These are phyloP conservation scores for Penicillium decumbens DNA, from an alignment of 2,329 filamentous ascomycete species.

Conservation along the genomic window DNA sequence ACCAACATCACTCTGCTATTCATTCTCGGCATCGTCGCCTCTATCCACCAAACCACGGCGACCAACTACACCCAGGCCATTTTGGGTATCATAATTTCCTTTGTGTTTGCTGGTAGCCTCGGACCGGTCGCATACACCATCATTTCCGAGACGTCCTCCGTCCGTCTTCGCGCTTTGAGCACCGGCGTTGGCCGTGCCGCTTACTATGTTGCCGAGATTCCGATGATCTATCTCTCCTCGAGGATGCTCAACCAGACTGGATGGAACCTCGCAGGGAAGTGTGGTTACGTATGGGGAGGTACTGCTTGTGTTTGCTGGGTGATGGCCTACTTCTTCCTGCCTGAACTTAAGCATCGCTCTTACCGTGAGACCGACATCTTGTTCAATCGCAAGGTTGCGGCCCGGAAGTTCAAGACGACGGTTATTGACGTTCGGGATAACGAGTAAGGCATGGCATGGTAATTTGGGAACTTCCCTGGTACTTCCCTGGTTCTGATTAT, in stretches of 20 bases:
- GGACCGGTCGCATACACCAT: slow-evolving; percentile 40
- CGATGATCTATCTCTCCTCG: slow-evolving; percentile 41
- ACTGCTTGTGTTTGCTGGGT: slow-evolving; percentile 43
- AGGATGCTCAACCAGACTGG: slow-evolving; percentile 40
- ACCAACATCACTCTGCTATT: slow-evolving; percentile 36
- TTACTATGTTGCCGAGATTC: slow-evolving; percentile 43
- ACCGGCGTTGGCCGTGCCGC: slow-evolving; percentile 40
- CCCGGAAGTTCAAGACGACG: slow-evolving; percentile 45
- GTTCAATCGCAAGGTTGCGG: slow-evolving; percentile 42
- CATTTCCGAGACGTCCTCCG: slow-evolving; percentile 38
- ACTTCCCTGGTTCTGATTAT: too few species aligned
- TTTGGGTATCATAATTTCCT: slow-evolving; percentile 40
- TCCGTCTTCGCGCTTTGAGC: slow-evolving; percentile 38
- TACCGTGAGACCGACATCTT: slow-evolving; percentile 47
- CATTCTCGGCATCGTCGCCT: slow-evolving; percentile 36
- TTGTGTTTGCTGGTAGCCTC: slow-evolving; percentile 35
- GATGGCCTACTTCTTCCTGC: slow-evolving; percentile 43
- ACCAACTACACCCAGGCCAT: slow-evolving; percentile 40
- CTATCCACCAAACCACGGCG: slow-evolving; percentile 27
- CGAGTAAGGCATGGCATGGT: slow-evolving; percentile 25
- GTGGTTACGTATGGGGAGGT: slow-evolving; percentile 47
- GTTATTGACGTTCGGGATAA: slow-evolving; percentile 44
- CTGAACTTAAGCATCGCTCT: slow-evolving; percentile 45
- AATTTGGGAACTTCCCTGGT: too few species aligned
- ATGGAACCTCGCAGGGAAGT: slow-evolving; percentile 45